Evolutionary conservation across 23 red algal genomes (phyloP), one percentile per base, ranked within the genome.

Genomic region (Pyropia haitanensis): DNA sequence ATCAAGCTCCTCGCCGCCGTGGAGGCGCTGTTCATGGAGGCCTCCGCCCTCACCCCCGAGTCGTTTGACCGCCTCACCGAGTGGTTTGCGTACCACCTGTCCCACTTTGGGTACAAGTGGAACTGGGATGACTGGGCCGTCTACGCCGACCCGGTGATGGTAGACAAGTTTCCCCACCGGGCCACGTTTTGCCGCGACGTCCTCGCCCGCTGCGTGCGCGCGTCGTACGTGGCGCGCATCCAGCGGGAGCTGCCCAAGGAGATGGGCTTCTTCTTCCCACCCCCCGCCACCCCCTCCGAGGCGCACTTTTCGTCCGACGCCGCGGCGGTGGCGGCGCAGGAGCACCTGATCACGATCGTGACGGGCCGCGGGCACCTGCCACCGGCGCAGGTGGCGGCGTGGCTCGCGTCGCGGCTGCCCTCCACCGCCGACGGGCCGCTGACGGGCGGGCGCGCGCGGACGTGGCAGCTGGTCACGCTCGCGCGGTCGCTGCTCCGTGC

Each of bases 61-160:
- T 51, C 73, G 5, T 84, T 84, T 58, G 92, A 96, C 57, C 85
- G 92, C 18, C 65, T 89, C 16, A 78, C 85, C 18, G 83, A 83
- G 16, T 96, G 92, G 92, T 87, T 96, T 73, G 81, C 92, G 14
- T 87, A 73, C 62, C 92, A 96, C 74, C 73, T 96, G 24, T 86
- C 79, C 60, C 79, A 96, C 61, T 96, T 96, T 88, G 73, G 69
- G 50, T 88, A 75, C 59, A 84, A 89, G 51, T 96, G 92, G 92
- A 89, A 89, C 67, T 96, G 92, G 92, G 72, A 67, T 9, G 86
- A 82, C 53, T 96, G 92, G 92, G 79, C 81, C 7, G 34, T 87
- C 19, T 80, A 80, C 49, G 70, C 72, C n/a, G 67, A 85, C 30
- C 61, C 79, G 22, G 72, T 76, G 10, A 77, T 82, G 67, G 65